Evolutionary conservation across 2,329 filamentous ascomycete genomes (phyloP).

Genomic region (Botryotinia narcissicola): DNA sequence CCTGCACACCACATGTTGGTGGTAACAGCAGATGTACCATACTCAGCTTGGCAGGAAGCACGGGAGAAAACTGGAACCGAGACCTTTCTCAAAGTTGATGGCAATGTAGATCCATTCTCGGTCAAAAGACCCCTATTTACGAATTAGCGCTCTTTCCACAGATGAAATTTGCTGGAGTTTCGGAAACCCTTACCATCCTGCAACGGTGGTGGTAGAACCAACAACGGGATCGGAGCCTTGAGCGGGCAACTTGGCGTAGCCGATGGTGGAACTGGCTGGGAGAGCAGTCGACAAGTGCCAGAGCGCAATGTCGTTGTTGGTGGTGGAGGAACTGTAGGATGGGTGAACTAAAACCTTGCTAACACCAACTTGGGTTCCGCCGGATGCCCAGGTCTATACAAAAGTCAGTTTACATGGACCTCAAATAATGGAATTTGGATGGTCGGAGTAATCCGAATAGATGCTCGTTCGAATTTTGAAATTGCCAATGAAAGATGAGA

Average conservation of each 20-base stretch:
- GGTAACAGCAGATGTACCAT: conserved; percentile 24
- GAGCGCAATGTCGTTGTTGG: conserved; percentile 26
- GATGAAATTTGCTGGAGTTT: conserved; percentile 10
- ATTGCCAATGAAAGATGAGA: not conserved
- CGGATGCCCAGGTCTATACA: conserved; percentile 25
- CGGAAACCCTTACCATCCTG: conserved; percentile 17
- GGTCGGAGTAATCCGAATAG: too few relatives aligned
- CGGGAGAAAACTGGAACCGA: conserved; percentile 28
- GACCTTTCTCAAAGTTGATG: conserved; percentile 26
- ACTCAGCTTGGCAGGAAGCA: conserved; percentile 22
- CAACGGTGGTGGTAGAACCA: conserved; percentile 20
- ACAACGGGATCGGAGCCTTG: conserved; percentile 28
- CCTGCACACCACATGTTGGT: conserved; percentile 30
- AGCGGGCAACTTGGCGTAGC: conserved; percentile 25
- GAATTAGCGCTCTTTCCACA: not conserved
- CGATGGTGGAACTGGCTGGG: conserved; percentile 23
- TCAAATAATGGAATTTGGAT: not conserved
- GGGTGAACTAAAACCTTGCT: conserved; percentile 25
- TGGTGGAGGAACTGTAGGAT: conserved; percentile 21
- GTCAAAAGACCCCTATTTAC: conserved; percentile 7
- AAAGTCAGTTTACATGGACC: not conserved
- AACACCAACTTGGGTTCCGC: conserved; percentile 25
- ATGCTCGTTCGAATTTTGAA: not conserved
- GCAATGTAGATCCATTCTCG: conserved; percentile 20
- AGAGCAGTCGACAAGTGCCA: conserved; percentile 28